Base-by-base conservation (phyloP, 2,329 filamentous ascomycete genomes). In the Blumeriella jaapii region DNA sequence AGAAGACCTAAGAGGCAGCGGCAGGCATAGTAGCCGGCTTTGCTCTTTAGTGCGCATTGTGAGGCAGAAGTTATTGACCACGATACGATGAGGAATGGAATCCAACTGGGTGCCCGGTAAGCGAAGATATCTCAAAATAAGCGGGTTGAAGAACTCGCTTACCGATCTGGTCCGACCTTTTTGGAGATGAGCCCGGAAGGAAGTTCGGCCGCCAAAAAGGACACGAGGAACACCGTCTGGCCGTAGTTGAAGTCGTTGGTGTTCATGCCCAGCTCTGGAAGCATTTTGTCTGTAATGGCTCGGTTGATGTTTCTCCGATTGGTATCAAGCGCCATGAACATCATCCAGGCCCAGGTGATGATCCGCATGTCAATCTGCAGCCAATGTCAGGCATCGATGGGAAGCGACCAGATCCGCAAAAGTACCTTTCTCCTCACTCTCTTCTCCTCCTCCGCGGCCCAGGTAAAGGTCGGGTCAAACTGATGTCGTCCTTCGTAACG, bases 111-210 rank as follows among this genome's bases (percentile, higher is more conserved):
- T 10, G 10, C 10, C 4, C 1, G 10, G 6, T 34, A 8, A 28
- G 15, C 11, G n/a, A 12, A 5, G 22, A 7, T 14, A 4, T 22
- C 9, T 25, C 6, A 6, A 2, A 4, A 11, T 12, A 10, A 25
- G 31, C 12, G 18, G 9, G n/a, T n/a, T 13, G 13, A 31, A 17
- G 17, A 16, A 29, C 6, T 15, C 12, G 10, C 36, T 11, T 24
- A 38, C 36, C 29, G 56, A 42, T 68, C 64, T 1, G 64, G 62
- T 0, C 65, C 65, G n/a, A 68, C 37, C 44, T 64, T 65, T 52
- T 78, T 78, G 29, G 62, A 66, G 12, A 77, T 49, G 4, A 78
- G 60, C 45, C 76, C 71, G 0, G 71, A 76, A 0, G 73, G 74
- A 1, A 78, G 56, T 45, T 78, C 73, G 0, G 72, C 69, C 3